Percentiles rank a stretch among this genome's conserved stretches.
phyloP scores from a whole-genome alignment of 2,329 filamentous ascomycete genomes.

The Epichloe uncinata region DNA sequence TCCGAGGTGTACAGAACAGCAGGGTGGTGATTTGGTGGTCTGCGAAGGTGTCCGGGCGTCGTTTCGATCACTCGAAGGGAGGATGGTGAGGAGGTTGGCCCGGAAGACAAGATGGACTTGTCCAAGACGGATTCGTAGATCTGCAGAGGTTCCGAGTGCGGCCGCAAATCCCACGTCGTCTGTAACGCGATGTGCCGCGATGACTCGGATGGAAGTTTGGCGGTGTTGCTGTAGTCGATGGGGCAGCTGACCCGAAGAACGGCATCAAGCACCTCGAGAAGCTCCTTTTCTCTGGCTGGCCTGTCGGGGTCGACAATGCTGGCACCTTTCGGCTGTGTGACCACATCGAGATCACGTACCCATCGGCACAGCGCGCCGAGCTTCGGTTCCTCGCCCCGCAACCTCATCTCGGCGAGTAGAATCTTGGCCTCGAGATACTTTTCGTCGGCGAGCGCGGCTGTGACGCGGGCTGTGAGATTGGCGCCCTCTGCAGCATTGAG shows the following conservation, averaged over 20 bases:
- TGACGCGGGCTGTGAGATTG: conserved; percentile 54
- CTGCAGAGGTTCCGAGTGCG: conserved; percentile 25
- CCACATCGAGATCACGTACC: conserved; percentile 58
- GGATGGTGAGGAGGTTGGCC: conserved; percentile 15
- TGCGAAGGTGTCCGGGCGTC: conserved; percentile 44
- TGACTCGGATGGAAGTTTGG: conserved; percentile 15
- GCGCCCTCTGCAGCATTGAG: conserved; percentile 44
- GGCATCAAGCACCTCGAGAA: conserved; percentile 48
- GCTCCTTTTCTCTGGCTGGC: conserved; percentile 35
- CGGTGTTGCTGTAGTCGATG: conserved; percentile 33
- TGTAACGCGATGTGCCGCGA: conserved; percentile 43
- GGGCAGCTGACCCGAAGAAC: conserved; percentile 51
- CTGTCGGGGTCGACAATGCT: conserved; percentile 20
- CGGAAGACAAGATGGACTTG: conserved; percentile 34
- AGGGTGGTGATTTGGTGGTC: conserved; percentile 54
- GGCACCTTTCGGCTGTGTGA: conserved; percentile 38
- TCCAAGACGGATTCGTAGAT: conserved; percentile 47
- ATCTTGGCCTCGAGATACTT: conserved; percentile 53
- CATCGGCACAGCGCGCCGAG: conserved; percentile 57
- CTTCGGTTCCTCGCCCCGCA: conserved; percentile 51
- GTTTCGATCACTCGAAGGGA: conserved; percentile 46
- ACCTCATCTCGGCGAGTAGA: conserved; percentile 55
- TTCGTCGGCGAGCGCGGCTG: conserved; percentile 50
- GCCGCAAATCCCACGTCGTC: conserved; percentile 47
- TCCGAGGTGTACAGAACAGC: conserved; percentile 51